phyloP scores from a whole-genome alignment of 805 yeast genomes.

The Cyberlindnera maclurae region DNA sequence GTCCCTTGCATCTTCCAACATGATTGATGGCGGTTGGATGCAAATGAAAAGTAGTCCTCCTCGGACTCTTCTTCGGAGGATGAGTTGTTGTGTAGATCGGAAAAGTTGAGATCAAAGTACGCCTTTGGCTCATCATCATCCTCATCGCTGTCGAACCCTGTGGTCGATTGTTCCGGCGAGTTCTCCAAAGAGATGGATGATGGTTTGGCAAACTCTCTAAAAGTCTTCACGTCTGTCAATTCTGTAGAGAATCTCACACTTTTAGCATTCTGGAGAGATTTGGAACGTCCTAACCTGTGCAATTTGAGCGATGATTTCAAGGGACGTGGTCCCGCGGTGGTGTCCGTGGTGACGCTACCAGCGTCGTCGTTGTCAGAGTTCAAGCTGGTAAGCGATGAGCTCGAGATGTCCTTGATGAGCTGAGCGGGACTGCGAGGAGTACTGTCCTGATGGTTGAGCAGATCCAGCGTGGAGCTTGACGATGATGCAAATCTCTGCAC shows the following conservation, averaged over 20 bases:
- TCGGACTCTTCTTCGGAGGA: constrained; percentile 17
- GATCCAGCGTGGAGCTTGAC: constrained; percentile 16
- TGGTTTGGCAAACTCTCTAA: constrained; percentile 55
- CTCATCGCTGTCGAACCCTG: constrained; percentile 6
- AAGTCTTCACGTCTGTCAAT: constrained; percentile 56
- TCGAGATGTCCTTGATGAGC: constrained; percentile 7
- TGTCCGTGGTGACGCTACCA: constrained; percentile 3
- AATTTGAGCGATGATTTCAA: constrained; percentile 40
- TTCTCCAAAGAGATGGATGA: constrained; percentile 53
- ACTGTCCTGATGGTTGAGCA: constrained; percentile 1
- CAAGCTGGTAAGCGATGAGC: constrained; percentile 10
- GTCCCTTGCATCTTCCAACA: constrained; percentile 15
- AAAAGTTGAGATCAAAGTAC: constrained; percentile 17
- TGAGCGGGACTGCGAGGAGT: background rate
- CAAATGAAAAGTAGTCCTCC: constrained; percentile 16
- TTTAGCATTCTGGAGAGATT: constrained; percentile 45
- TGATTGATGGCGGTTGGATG: constrained; percentile 8
- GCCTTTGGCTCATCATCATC: constrained; percentile 14
- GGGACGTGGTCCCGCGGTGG: constrained; percentile 13
- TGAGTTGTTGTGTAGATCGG: constrained; percentile 8
- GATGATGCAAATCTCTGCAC: constrained; percentile 20
- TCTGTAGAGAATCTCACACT: constrained; percentile 59
- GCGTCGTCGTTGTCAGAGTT: constrained; percentile 8
- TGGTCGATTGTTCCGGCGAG: constrained; percentile 33
- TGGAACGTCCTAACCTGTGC: constrained; percentile 31